phyloP scores from a whole-genome alignment of 768 basidiomycete genomes.

The Cyclocybe aegerita region DNA sequence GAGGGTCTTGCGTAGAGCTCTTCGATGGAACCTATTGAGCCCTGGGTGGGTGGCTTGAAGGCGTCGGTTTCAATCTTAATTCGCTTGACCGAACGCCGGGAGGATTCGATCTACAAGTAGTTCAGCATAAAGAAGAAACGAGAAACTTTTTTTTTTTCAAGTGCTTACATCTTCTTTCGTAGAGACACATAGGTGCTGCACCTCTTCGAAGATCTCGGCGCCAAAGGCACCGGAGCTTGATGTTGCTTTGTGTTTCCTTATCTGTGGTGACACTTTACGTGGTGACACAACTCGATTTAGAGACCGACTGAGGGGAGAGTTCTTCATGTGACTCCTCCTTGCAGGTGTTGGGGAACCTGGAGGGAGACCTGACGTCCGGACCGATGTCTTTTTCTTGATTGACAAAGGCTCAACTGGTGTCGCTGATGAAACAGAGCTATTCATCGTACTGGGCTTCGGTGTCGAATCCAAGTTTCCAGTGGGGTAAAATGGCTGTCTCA shows the following conservation, averaged over 20 bases:
- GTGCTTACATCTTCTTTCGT: slow-evolving; percentile 66
- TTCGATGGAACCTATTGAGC: slow-evolving; percentile 20
- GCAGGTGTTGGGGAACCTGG: slow-evolving; percentile 36
- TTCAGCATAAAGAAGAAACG: slow-evolving; percentile 2
- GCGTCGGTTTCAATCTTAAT: slow-evolving; percentile 71
- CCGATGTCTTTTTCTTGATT: slow-evolving; percentile 82
- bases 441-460: slow-evolving; percentile 39
- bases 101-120: slow-evolving; percentile 61
- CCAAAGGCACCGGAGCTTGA: slow-evolving; percentile 27
- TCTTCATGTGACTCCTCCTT: slow-evolving; percentile 43
- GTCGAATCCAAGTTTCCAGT: slow-evolving; percentile 52
- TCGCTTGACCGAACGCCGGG: slow-evolving; percentile 69
- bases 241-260: slow-evolving; percentile 36
- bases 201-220: slow-evolving; percentile 40
- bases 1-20: slow-evolving; percentile 42
- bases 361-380: slow-evolving; percentile 41
- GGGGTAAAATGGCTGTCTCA: slow-evolving; percentile 64
- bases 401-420: slow-evolving; percentile 71
- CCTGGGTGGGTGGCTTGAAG: slow-evolving; percentile 24
- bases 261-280: slow-evolving; percentile 54
- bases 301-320: slow-evolving; percentile 52
- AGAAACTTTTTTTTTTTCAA: background rate
- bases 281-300: slow-evolving; percentile 46
- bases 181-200: slow-evolving; percentile 49
- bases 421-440: slow-evolving; percentile 31